Base-by-base conservation (phyloP, 2,329 filamentous ascomycete genomes). In the Ophiosphaerella narmari region DNA sequence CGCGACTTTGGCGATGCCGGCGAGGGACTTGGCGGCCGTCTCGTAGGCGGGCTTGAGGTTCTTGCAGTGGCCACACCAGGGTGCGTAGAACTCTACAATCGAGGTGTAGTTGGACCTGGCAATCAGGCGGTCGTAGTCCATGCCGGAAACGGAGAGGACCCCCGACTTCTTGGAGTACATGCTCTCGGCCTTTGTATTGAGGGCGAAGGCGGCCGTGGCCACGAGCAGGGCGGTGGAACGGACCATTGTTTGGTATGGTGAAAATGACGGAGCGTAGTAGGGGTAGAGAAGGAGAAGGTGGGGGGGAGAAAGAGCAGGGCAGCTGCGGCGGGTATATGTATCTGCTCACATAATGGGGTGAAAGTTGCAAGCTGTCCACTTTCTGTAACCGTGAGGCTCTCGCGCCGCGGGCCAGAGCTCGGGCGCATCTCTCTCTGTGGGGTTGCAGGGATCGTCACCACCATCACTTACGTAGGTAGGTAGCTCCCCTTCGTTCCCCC, bases 11-110 rank as follows among this genome's bases (percentile, higher is more conserved):
- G 91, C 94, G 12, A 97, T 82, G 12, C 94, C 94, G n/a, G 88
- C 84, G 50, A 99, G 87, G 65, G 86, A 91, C 66, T 88, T 89
- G 63, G 94, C 94, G 2, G 87, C 92, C 75, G 96, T 96, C 75
- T 97, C 93, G 76, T 94, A 99, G 38, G 90, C 90, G 3, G 92
- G 93, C 77, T 97, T 92, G 67, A 99, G 87, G 76, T 89, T 97
- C 77, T 96, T 84, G 79, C 94, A 99, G 77, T 97, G 94, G 36
- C 93, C 94, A 68, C 94, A 97, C 93, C 93, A 97, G 21, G 93
- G 93, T 7, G 93, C 93, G 69, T 96, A 97, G 82, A 97, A 97
- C 73, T 76, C 74, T 50, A 75, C 67, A 49, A 75, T 75, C 70
- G 91, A 91, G 36, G 91, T 95, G 75, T 97, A 82, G 71, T 97